A percentile compares a stretch with the other conserved stretches of the same genome.
phyloP scores from a whole-genome alignment of 2,329 filamentous ascomycete species.

The Hortaea werneckii region DNA sequence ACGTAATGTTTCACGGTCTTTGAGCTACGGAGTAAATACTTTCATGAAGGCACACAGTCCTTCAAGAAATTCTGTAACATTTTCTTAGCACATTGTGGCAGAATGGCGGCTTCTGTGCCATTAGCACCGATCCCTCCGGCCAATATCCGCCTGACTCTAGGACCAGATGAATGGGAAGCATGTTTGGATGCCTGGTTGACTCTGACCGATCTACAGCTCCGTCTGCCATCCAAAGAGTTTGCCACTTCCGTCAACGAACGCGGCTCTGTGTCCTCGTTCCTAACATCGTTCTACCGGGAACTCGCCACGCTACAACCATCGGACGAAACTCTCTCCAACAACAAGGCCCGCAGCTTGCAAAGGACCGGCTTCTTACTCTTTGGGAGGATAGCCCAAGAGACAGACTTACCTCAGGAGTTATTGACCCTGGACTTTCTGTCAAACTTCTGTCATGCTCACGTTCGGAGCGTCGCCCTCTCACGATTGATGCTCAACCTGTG shows the following conservation, averaged over 20 bases:
- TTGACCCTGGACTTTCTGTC: slow-evolving; percentile 49
- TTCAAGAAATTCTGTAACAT: too few species aligned
- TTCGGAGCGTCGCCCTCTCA: slow-evolving; percentile 49
- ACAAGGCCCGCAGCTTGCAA: slow-evolving; percentile 43
- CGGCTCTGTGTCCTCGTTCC: slow-evolving; percentile 51
- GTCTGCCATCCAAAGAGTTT: slow-evolving; percentile 49
- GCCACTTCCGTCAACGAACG: slow-evolving; percentile 7
- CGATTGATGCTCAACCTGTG: slow-evolving; percentile 42
- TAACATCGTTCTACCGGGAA: slow-evolving; percentile 57
- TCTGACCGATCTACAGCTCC: slow-evolving; percentile 55
- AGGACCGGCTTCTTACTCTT: slow-evolving; percentile 56
- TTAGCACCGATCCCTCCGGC: slow-evolving; percentile 69
- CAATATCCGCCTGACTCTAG: slow-evolving; percentile 55
- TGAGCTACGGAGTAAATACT: too few species aligned
- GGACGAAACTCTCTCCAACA: slow-evolving; percentile 18
- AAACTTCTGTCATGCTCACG: slow-evolving; percentile 57
- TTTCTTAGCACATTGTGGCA: too few species aligned
- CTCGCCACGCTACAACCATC: slow-evolving; percentile 21
- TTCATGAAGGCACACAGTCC: too few species aligned
- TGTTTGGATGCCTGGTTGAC: slow-evolving; percentile 68
- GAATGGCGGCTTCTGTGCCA: slow-evolving; percentile 40
- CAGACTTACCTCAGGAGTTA: slow-evolving; percentile 34
- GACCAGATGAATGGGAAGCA: slow-evolving; percentile 62
- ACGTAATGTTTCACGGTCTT: too few species aligned
- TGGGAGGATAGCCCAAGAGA: slow-evolving; percentile 9